phyloP scores from a whole-genome alignment of 345 rosid species.

The Acer negundo region DNA sequence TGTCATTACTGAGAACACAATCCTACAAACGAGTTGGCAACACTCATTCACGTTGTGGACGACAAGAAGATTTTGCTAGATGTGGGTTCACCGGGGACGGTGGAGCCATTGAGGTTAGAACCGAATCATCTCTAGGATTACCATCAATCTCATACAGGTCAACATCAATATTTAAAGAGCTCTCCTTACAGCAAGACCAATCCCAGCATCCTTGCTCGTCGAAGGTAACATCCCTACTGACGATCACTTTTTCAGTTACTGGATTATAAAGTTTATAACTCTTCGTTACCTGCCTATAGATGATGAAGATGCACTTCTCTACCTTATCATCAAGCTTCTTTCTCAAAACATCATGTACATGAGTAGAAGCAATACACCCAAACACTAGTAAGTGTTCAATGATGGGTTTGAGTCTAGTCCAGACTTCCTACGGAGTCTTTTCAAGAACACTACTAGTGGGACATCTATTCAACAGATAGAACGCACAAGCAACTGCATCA shows the following conservation, averaged over 20 bases:
- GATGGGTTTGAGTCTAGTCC: no score
- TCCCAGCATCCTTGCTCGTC: neutral
- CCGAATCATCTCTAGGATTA: neutral
- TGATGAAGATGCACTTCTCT: neutral
- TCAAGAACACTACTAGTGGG: neutral
- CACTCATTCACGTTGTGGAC: neutral
- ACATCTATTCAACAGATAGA: neutral
- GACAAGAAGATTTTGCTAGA: neutral
- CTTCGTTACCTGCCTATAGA: no score
- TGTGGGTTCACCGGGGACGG: neutral
- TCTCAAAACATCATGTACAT: neutral
- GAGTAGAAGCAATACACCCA: no score
- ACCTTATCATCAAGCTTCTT: slow-evolving; percentile 8
- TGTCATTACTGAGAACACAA: neutral
- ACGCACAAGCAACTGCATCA: neutral
- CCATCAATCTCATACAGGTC: no score
- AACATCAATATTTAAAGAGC: neutral
- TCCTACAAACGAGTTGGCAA: neutral
- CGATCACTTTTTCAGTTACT: neutral
- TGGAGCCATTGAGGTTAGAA: neutral
- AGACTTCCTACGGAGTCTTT: neutral
- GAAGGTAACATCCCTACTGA: neutral
- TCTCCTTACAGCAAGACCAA: neutral
- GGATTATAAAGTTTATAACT: no score
- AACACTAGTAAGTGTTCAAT: no score